Percentiles rank a stretch among this genome's conserved stretches.
Evolutionary conservation across 2,329 filamentous ascomycete genomes (phyloP).

Genomic region (Allantophomopsis cytisporea): DNA sequence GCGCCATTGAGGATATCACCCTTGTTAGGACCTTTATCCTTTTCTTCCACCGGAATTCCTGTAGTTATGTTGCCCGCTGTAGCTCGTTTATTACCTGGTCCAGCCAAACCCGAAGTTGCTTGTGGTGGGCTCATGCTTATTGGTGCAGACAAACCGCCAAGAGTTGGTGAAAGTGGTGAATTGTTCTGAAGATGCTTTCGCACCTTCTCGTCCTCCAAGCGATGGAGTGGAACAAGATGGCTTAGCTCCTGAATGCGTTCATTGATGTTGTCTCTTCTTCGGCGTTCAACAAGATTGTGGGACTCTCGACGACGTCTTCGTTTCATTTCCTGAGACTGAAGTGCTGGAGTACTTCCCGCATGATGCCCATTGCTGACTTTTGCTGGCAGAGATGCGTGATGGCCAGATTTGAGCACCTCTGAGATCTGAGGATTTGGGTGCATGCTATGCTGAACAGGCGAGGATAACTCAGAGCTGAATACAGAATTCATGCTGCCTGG

Average conservation of each 20-base stretch:
- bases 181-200: conserved; percentile 91
- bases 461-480: conserved; percentile 79
- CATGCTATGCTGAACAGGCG: conserved; percentile 47
- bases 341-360: conserved; percentile 11
- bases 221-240: conserved; percentile 80
- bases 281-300: conserved; percentile 90
- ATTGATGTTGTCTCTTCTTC: conserved; percentile 95
- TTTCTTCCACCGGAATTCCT: conserved; percentile 85
- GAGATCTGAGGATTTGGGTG: conserved; percentile 62
- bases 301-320: conserved; percentile 82
- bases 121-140: conserved; percentile 49
- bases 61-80: conserved; percentile 76
- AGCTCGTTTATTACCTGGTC: conserved; percentile 70
- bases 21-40: conserved; percentile 98
- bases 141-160: conserved; percentile 44
- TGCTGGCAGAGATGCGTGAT: conserved; percentile 56
- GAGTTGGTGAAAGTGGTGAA: conserved; percentile 73
- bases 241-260: conserved; percentile 95
- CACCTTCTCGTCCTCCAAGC: conserved; percentile 93
- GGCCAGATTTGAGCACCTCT: conserved; percentile 74
- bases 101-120: conserved; percentile 79
- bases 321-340: conserved; percentile 87
- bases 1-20: conserved; percentile 96
- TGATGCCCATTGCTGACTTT: conserved; percentile 47
- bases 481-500: conserved; percentile 76